Base-by-base conservation (phyloP, 2,329 filamentous ascomycete species). In the Clarireedia paspali region DNA sequence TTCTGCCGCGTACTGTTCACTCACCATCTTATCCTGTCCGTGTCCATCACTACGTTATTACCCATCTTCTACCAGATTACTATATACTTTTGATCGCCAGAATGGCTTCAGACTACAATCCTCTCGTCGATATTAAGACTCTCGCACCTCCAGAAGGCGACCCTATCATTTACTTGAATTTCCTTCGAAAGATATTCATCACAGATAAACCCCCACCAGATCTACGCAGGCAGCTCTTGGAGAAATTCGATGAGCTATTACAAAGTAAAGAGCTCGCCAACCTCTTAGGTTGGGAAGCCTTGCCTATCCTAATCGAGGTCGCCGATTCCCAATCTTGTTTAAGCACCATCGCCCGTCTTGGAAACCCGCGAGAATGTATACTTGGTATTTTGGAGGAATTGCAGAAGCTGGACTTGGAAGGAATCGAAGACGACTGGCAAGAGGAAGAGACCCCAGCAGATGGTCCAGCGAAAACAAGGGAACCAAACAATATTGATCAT, bases 281-380 rank as follows among this genome's bases (percentile, higher is more conserved):
- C 58, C 86, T 89, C 56, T 91, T 92, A 64, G 89, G 89, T 50
- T 94, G 89, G 89, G 89, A 94, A 68, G 74, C 92, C 51, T 85
- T 94, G 23, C 85, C 88, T 67, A 81, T 89, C 66, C 78, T 94
- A 4, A 76, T 91, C 24, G 77, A 82, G 38, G 72, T 90, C 5
- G 77, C 87, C 1, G 82, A 79, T 12, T 85, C 84, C n/a, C 83
- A 87, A 62, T 71, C 77, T 61, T 91, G 88, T 67, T 75, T 92
- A 15, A 81, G 86, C 67, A 87, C 85, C 30, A 84, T 92, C 52
- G 88, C 88, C 34, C 80, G 84, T 24, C 76, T 90, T 40, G 89
- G 88, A 50, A 94, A 92, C 67, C 89, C 89, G 1, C 77, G 88
- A 50, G 89, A 94, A 70, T 87, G 91, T 47, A 86, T 92, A 57